phyloP scores from a whole-genome alignment of 768 basidiomycete genomes.

The Boletus subparvulus region DNA sequence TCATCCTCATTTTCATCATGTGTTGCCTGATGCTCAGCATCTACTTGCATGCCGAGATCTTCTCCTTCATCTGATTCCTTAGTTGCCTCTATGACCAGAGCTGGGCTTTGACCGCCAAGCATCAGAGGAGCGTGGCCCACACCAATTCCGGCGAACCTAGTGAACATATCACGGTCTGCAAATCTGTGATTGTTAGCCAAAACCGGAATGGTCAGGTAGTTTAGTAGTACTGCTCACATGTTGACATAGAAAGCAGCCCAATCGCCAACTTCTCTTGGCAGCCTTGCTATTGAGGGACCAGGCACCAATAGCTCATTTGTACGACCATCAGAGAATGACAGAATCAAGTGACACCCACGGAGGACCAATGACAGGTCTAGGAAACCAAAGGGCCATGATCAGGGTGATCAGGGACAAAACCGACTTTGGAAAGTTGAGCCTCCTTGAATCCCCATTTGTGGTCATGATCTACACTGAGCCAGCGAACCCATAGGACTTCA shows the following conservation, averaged over 20 bases:
- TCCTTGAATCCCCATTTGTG: background rate
- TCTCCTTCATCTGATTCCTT: too few species aligned
- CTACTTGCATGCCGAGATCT: too few species aligned
- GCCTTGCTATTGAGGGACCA: background rate
- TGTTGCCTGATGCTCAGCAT: too few species aligned
- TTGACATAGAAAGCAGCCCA: conserved; percentile 7
- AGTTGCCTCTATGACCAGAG: too few species aligned
- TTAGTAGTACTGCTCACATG: background rate
- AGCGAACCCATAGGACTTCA: background rate
- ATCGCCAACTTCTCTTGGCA: background rate
- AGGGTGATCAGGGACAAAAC: background rate
- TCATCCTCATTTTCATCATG: too few species aligned
- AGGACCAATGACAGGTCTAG: background rate
- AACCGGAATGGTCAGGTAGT: too few species aligned
- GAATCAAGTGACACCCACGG: background rate
- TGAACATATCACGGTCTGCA: too few species aligned
- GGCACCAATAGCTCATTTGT: background rate
- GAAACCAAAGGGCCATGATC: background rate
- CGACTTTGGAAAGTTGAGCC: background rate
- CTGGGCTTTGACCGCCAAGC: too few species aligned
- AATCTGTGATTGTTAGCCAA: too few species aligned
- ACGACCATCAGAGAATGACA: background rate
- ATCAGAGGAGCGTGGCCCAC: too few species aligned
- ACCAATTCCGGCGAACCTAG: too few species aligned
- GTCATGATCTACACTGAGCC: background rate